Evolutionary conservation across 768 basidiomycete species (phyloP), one percentile per base, ranked within the genome.

Genomic region (Strobilomyces dryophilus): DNA sequence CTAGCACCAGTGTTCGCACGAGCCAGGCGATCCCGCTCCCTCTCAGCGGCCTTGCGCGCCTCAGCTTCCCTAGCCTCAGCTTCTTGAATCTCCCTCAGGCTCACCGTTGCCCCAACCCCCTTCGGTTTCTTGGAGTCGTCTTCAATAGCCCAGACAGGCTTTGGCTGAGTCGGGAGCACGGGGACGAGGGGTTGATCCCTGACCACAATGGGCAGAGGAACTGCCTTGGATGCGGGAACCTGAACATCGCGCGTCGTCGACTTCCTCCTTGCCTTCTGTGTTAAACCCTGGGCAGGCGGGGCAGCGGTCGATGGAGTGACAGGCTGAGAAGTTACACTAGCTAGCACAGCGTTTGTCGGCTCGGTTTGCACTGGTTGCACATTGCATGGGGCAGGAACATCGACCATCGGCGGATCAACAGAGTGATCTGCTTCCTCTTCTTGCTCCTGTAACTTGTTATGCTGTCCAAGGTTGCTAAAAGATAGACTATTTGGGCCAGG

Each of bases 31-130:
- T 89, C 86, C 41, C 80, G 80, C 58, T 90, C 86, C 58, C 84
- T 81, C 57, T 92, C 86, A 18, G 80, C 82, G 21, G 77, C 78
- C 66, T 89, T 95, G 40, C 87, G 81, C 11, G 79, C 83, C 61
- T 92, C 93, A 2, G 81, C 77, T 62, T 85, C 87, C 71, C 83
- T 92, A 8, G 81, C 82, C 70, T 99, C 97, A 3, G 87, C 85
- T 60, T 97, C 93, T 68, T 99, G 97, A 43, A 99, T 99, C 52
- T 98, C 93, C 51, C 94, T 85, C 35, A 99, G 73, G 56, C 89
- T 91, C 35, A 86, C 74, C 21, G 85, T 72, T 5, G 71, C 61
- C 15, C 69, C 69, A 14, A 71, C 62, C 8, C 67, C 61, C 65
- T 77, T 77, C 43, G 74, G 66, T 65, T 83, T 84, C 68, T 82